Base-by-base conservation (phyloP, 768 basidiomycete genomes). In the Boletus patriciae region DNA sequence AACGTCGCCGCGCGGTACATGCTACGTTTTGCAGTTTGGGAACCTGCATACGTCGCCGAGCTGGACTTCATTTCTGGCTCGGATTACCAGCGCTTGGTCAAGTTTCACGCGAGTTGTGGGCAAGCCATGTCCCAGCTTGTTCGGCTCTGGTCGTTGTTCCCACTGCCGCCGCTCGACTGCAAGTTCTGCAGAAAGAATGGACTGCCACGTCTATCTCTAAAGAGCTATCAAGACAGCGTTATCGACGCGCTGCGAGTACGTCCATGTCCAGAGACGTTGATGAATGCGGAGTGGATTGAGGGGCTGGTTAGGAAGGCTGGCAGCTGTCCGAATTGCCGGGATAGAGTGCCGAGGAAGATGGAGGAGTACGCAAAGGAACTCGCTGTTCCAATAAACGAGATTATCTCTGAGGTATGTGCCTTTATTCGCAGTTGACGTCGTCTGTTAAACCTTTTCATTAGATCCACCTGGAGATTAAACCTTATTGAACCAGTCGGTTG, bases 61-160 rank as follows among this genome's bases (percentile, higher is more conserved):
- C 66, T 79, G 21, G 71, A 68, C 47, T 66, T 70, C 47, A 74
- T 79, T 31, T 69, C 73, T 46, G 77, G 72, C 19, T 70, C 67
- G 23, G 72, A 71, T 23, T 68, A 74, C 54, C 71, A 76, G 53
- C 69, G 70, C 36, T 60, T 76, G 54, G 67, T 73, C 61, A 72
- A 72, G 61, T 73, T 72, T 61, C 72, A 73, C 29, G 61, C 73
- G 29, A 60, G 56, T 38, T 73, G 72, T 42, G 69, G 73, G 10
- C 71, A 73, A 47, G 72, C 72, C 48, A 70, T 72, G 68, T 60
- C 66, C 27, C 72, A 72, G 41, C 68, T 72, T 37, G 56, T 60
- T 34, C 72, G 66, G n/a, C 60, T 70, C 40, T 72, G 70, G 70
- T 55, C 70, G 8, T 46, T 61, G 37, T 73, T 67, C 49, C 70